phyloP scores from a whole-genome alignment of 2,329 filamentous ascomycete genomes.

The Myriosclerotinia duriaeana region DNA sequence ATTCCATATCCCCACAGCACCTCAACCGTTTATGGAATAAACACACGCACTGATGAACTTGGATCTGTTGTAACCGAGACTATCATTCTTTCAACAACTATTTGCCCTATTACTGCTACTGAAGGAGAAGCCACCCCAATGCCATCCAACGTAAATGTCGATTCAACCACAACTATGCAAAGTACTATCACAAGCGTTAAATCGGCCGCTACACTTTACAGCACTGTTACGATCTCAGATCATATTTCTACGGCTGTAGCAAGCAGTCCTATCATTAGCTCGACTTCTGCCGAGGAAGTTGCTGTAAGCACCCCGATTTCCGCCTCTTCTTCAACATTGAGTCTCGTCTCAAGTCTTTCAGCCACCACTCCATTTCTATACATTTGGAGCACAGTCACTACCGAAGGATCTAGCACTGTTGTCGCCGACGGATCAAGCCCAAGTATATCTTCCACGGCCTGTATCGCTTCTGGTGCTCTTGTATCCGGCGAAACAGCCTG shows the following conservation, averaged over 20 bases:
- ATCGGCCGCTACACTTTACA: constrained; percentile 7
- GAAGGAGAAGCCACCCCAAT: neutral
- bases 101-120: constrained; percentile 13
- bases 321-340: neutral
- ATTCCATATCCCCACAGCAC: neutral
- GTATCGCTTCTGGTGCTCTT: constrained; percentile 2
- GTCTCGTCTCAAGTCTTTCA: neutral
- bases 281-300: too few relatives aligned
- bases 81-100: constrained; percentile 19
- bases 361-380: constrained; percentile 14
- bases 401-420: neutral
- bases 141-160: neutral
- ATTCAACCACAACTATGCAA: constrained; percentile 10
- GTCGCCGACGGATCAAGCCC: neutral
- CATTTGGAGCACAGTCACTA: constrained; percentile 15
- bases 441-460: constrained; percentile 1
- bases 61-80: constrained; percentile 21
- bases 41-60: constrained; percentile 15
- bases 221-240: constrained; percentile 14
- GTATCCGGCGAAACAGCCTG: constrained; percentile 1
- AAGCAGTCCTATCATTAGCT: too few relatives aligned
- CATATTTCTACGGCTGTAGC: neutral
- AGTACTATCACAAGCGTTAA: neutral
- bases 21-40: constrained; percentile 15
- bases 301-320: too few relatives aligned